phyloP scores from a whole-genome alignment of 306 rosid genomes.

The Vigna hirtella region DNA sequence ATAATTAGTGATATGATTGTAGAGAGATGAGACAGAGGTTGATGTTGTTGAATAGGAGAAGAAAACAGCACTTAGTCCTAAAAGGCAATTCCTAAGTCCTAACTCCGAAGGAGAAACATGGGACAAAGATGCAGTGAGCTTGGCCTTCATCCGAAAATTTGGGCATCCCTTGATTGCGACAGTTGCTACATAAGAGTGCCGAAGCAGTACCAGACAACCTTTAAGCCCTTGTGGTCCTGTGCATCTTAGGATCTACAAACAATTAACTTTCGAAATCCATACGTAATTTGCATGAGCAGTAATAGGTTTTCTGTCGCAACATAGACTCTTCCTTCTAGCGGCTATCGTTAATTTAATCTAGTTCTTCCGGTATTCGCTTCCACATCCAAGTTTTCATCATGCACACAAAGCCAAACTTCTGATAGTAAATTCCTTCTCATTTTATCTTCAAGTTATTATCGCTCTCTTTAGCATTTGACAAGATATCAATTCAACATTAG shows the following conservation, averaged over 20 bases:
- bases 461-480: background rate
- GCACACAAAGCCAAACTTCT: no score
- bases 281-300: background rate
- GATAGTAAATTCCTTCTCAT: background rate
- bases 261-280: background rate
- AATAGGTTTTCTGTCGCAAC: background rate
- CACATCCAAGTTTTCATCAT: background rate
- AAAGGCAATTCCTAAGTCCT: background rate
- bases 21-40: background rate
- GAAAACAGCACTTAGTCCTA: background rate
- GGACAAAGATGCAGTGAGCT: slow-evolving; percentile 1
- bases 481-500: background rate
- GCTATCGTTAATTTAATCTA: no score
- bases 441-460: slow-evolving; percentile 1
- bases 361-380: background rate
- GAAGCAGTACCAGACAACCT: slow-evolving; percentile 10
- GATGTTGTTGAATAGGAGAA: background rate
- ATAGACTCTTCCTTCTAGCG: background rate
- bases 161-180: slow-evolving; percentile 29
- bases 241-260: background rate
- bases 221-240: slow-evolving; percentile 19
- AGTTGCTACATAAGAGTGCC: slow-evolving; percentile 16
- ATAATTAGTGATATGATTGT: background rate
- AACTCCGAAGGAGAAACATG: background rate
- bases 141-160: slow-evolving; percentile 3